Evolutionary conservation across 768 basidiomycete genomes (phyloP).

Genomic region (Sporobolomyces phaffii): DNA sequence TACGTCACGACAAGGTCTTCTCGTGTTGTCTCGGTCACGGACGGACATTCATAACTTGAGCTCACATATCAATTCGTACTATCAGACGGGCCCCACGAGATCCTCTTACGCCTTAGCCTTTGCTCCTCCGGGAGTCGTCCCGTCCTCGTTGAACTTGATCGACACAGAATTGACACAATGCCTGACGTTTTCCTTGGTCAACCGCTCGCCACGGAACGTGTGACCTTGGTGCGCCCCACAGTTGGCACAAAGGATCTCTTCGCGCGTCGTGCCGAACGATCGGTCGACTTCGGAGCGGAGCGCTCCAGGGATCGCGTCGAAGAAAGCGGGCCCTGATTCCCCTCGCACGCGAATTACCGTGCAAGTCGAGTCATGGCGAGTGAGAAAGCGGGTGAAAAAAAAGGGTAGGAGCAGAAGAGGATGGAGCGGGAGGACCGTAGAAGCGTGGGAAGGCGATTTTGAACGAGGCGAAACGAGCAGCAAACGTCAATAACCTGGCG

Average conservation of each 20-base stretch:
- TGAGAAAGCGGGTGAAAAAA: neutral
- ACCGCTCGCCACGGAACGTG: conserved; percentile 2
- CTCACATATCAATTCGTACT: too few relatives aligned
- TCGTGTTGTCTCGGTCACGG: too few relatives aligned
- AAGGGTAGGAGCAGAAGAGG: too few relatives aligned
- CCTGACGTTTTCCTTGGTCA: conserved; percentile 26
- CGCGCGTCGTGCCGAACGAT: conserved; percentile 39
- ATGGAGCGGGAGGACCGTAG: too few relatives aligned
- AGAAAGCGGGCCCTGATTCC: conserved; percentile 43
- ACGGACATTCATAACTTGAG: too few relatives aligned
- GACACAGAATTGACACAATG: conserved; percentile 40
- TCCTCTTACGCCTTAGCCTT: conserved; percentile 3
- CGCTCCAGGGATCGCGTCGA: conserved; percentile 40
- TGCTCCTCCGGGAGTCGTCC: neutral
- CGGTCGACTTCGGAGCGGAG: conserved; percentile 33
- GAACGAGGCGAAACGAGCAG: neutral
- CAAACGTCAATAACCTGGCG: neutral
- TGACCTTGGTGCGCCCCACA: conserved; percentile 41
- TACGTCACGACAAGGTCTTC: too few relatives aligned
- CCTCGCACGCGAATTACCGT: neutral
- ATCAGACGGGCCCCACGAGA: too few relatives aligned
- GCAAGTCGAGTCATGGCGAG: neutral
- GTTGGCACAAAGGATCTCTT: conserved; percentile 38
- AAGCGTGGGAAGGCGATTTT: too few relatives aligned
- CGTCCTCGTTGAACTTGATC: conserved; percentile 26